phyloP scores from a whole-genome alignment of 2,329 filamentous ascomycete genomes.

The Xylariaceae sp. region DNA sequence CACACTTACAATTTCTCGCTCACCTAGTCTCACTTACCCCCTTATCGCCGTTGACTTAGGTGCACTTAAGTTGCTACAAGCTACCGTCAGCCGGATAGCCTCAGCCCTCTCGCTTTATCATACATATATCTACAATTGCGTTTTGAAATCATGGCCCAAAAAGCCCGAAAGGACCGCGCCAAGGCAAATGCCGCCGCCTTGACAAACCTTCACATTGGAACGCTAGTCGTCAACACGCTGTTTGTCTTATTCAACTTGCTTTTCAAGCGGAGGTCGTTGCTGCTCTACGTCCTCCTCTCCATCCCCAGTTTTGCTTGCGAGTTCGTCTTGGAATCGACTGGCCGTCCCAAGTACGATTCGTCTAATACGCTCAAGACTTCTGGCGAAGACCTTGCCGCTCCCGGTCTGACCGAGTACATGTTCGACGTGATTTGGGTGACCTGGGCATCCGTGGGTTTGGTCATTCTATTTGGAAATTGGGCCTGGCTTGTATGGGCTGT shows the following conservation, averaged over 20 bases:
- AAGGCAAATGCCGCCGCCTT: constrained; percentile 74
- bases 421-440: constrained; percentile 97
- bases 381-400: constrained; percentile 83
- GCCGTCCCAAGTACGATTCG: constrained; percentile 69
- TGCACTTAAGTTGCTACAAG: no score
- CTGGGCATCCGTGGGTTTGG: constrained; percentile 71
- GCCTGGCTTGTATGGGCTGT: constrained; percentile 56
- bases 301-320: constrained; percentile 74
- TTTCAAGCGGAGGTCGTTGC: constrained; percentile 59
- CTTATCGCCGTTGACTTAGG: no score
- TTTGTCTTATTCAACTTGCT: constrained; percentile 72
- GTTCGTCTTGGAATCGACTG: constrained; percentile 78
- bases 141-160: constrained; percentile 51
- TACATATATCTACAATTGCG: no score
- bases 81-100: no score
- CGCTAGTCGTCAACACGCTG: constrained; percentile 64
- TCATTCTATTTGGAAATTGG: constrained; percentile 75
- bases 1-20: no score
- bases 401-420: constrained; percentile 94
- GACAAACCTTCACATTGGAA: constrained; percentile 76
- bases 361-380: constrained; percentile 65
- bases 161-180: constrained; percentile 63
- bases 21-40: no score
- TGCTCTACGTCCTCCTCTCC: constrained; percentile 69
- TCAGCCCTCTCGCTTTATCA: no score